Base-by-base conservation (phyloP, 2,329 filamentous ascomycete species). In the Sclerotinia subarctica region DNA sequence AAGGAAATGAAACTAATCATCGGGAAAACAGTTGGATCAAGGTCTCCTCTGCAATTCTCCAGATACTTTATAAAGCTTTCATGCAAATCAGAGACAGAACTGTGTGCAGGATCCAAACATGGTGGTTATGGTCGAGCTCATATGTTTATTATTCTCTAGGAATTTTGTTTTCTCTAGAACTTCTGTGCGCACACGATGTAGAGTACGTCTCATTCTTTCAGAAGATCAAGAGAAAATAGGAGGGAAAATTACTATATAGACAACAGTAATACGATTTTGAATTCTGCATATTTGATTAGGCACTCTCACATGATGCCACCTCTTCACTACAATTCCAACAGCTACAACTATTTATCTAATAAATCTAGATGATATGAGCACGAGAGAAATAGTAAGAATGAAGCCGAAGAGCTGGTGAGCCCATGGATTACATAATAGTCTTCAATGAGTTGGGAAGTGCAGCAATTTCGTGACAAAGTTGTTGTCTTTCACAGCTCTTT, bases 21-120 rank as follows among this genome's bases (percentile, higher is more conserved):
- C 21, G 5, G 5, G 11, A n/a, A 56, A 32, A 59, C 4, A 66
- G 44, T 62, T 67, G 54, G 56, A 11, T 0, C 65, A 67, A 53
- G 65, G 19, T 51, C 24, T 67, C 35, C 5, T 67, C 32, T 67
- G 65, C 46, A n/a, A 2, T 49, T 38, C 56, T 21, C 65, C 65
- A 44, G 2, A 3, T 29, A 11, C 17, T n/a, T 53, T 49, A 29
- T 64, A 64, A 32, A 29, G 32, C 5, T 21, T 32, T 46, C 3
- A 2, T 24, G 38, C 44, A 26, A 42, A 35, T 15, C 11, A 1
- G 15, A 13, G 21, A 5, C 38, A 32, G 8, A 21, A 8, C 7
- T 46, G 5, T 19, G 24, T 5, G 6, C 6, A 3, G 3, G 15
- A 53, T 21, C 11, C 7, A 17, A 53, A 1, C 3, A 13, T 38